Evolutionary conservation across 2,329 filamentous ascomycete genomes (phyloP), one percentile per base, ranked within the genome.

Genomic region (Diaporthe velutina): DNA sequence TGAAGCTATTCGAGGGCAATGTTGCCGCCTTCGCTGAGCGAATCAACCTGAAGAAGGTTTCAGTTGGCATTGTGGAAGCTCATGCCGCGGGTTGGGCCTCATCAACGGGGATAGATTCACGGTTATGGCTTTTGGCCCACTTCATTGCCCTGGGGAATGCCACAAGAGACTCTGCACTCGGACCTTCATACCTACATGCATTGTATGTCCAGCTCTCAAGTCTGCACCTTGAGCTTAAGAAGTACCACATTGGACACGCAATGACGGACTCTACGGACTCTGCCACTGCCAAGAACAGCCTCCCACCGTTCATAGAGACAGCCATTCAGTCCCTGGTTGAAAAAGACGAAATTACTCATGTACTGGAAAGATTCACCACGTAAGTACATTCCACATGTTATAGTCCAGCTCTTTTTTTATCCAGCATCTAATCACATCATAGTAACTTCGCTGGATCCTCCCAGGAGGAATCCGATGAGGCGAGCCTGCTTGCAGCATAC

Each of bases 401-500:
- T 8, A 2, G 4, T 17, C 12, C 7, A 10, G 22, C 25, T 45
- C 30, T 12, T 6, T 52, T 22, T 38, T 22, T 15, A 15, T 5
- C 13, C 45, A 13, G n/a, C 54, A 3, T 35, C 75, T 76, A 3
- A 76, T 48, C n/a, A 1, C 25, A 9, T 22, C 17, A 3, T 30
- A 79, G 83, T 75, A 75, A 84, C 79, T 78, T 79, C 55, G 74
- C 77, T 5, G 79, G 79, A 9, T 79, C 81, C n/a, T 77, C 76
- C 13, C 78, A 80, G 7, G 80, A 85, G 80, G 79, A 86, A 30
- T 84, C 85, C 10, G 86, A 89, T 74, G 90, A 94, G 80, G 93
- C 94, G 2, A 93, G 93, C 78, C 86, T 95, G 17, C 86, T 98
- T 52, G 95, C 96, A 17, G 95, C 93, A 38, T 98, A 98, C 81